These are phyloP conservation scores for Candida pseudocylindracea DNA, from an alignment of 1,139 yeast genomes.

Conservation along the genomic window DNA sequence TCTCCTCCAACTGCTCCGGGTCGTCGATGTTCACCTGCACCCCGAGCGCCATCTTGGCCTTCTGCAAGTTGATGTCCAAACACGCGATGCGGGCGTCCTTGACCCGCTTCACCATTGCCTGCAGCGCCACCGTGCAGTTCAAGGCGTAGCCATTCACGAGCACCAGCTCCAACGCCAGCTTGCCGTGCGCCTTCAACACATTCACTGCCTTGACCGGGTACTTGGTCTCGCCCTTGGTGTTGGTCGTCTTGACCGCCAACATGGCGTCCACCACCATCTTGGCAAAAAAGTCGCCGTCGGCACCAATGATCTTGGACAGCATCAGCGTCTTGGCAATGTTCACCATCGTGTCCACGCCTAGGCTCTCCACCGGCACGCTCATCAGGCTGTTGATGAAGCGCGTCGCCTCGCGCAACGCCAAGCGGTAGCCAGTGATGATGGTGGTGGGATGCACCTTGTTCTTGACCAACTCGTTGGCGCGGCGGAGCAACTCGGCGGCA, in stretches of 20 bases:
- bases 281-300: conserved; percentile 81
- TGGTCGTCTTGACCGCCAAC: conserved; percentile 84
- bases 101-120: conserved; percentile 75
- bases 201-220: conserved; percentile 98
- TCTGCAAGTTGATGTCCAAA: conserved; percentile 84
- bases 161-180: conserved; percentile 69
- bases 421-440: conserved; percentile 85
- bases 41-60: conserved; percentile 96
- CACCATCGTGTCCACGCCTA: conserved; percentile 65
- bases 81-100: conserved; percentile 73
- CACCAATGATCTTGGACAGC: conserved; percentile 94
- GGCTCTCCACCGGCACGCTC: conserved; percentile 54
- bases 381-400: conserved; percentile 74
- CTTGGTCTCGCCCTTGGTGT: conserved; percentile 68
- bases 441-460: conserved; percentile 95
- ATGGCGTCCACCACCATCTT: conserved; percentile 88
- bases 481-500: conserved; percentile 76
- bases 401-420: conserved; percentile 83
- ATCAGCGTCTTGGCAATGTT: conserved; percentile 93
- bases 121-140: conserved; percentile 94
- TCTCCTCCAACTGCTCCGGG: conserved; percentile 92
- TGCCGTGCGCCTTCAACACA: conserved; percentile 90
- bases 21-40: conserved; percentile 94
- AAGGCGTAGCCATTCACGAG: conserved; percentile 88
- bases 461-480: conserved; percentile 88